These are phyloP conservation scores for Gillenia trifoliata DNA, from an alignment of 306 rosid species.

Conservation along the genomic window DNA sequence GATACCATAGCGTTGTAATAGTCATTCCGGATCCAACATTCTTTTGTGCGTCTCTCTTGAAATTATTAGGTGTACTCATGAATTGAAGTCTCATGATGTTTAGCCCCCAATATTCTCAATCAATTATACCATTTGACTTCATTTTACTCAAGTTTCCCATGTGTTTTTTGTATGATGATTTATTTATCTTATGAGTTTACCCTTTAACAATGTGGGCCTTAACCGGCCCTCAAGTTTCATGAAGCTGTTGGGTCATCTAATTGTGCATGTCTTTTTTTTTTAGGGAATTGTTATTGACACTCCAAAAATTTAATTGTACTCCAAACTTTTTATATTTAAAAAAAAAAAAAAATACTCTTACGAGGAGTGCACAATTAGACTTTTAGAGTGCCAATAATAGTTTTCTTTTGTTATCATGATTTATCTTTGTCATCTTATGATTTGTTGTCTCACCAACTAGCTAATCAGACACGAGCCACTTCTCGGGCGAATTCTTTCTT, in stretches of 20 bases:
- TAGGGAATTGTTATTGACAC: no score
- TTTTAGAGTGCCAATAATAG: no score
- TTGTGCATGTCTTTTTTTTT: no score
- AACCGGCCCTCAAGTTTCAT: not conserved
- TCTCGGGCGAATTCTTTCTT: no score
- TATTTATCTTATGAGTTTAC: no score
- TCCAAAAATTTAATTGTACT: no score
- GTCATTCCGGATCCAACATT: slow-evolving; percentile 8
- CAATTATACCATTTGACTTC: slow-evolving; percentile 3
- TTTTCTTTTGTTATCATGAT: not conserved
- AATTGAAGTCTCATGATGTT: slow-evolving; percentile 1
- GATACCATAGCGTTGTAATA: slow-evolving; percentile 22
- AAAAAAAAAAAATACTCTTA: no score
- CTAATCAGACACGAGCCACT: not conserved
- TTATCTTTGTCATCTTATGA: not conserved
- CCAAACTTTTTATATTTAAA: no score
- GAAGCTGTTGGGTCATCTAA: not conserved
- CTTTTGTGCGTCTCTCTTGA: not conserved
- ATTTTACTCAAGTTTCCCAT: not conserved
- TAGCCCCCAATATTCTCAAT: not conserved
- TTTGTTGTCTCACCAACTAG: not conserved
- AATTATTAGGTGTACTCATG: slow-evolving; percentile 4
- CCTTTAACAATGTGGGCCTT: not conserved
- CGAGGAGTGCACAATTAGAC: no score
- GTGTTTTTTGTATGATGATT: not conserved